Conservation (phyloP, 768 basidiomycete species). For the Boletus bicolor region DNA sequence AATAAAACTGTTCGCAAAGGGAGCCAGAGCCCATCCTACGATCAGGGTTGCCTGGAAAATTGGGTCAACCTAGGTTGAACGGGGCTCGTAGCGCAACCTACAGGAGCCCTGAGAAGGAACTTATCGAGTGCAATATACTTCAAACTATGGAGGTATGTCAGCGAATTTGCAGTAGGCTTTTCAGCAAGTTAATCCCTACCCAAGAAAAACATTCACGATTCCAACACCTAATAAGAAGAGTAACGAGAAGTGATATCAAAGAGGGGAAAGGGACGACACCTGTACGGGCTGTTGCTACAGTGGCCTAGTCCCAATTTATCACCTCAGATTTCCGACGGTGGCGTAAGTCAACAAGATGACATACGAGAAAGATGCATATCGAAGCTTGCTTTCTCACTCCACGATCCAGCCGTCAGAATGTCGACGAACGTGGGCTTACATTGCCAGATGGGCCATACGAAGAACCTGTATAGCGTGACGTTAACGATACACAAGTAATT, state of each 20-base stretch:
- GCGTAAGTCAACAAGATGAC: background rate
- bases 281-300: slow-evolving; percentile 8
- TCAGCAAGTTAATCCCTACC: background rate
- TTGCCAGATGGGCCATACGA: slow-evolving; percentile 20
- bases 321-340: background rate
- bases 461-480: background rate
- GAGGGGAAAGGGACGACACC: background rate
- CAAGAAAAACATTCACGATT: background rate
- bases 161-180: background rate
- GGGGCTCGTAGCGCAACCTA: background rate
- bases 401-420: background rate
- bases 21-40: background rate
- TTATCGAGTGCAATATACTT: background rate
- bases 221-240: slow-evolving; percentile 5
- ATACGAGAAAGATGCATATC: slow-evolving; percentile 13
- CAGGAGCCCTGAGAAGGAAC: background rate
- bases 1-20: slow-evolving; percentile 3
- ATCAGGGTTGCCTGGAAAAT: background rate
- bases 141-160: slow-evolving; percentile 4
- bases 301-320: background rate
- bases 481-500: background rate
- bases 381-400: slow-evolving; percentile 11
- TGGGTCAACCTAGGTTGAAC: background rate
- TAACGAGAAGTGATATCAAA: too few species aligned
- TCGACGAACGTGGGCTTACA: slow-evolving; percentile 3